Evolutionary conservation across 495 filamentous ascomycete species (phyloP).

Genomic region (Mycothermus thermophilus): DNA sequence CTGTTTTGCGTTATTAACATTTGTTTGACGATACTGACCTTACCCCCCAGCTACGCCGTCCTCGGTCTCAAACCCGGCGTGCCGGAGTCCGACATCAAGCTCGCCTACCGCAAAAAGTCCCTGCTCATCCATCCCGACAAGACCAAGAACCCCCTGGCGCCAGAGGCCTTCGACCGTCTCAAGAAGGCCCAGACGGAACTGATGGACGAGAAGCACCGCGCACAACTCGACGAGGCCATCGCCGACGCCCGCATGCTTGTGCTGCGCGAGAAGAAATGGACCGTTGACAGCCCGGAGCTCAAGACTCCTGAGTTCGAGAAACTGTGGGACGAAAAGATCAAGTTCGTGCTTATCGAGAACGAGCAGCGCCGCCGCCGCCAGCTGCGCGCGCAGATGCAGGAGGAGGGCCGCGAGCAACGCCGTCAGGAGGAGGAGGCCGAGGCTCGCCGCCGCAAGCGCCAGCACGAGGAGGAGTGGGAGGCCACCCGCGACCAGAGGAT

Average conservation of each 20-base stretch:
- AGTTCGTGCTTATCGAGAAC: slow-evolving; percentile 81
- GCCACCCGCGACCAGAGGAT: slow-evolving; percentile 81
- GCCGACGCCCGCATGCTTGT: slow-evolving; percentile 87
- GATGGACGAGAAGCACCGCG: slow-evolving; percentile 85
- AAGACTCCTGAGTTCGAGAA: slow-evolving; percentile 66
- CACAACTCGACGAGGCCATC: slow-evolving; percentile 81
- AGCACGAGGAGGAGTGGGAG: slow-evolving; percentile 90
- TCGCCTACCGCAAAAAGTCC: slow-evolving; percentile 85
- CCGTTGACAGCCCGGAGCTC: slow-evolving; percentile 71
- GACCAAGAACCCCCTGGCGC: slow-evolving; percentile 78
- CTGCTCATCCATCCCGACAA: slow-evolving; percentile 98
- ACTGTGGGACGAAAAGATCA: slow-evolving; percentile 86
- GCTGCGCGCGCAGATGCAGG: slow-evolving; percentile 86
- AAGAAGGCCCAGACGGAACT: slow-evolving; percentile 87
- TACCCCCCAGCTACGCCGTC: slow-evolving; percentile 64
- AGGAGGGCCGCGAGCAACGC: slow-evolving; percentile 84
- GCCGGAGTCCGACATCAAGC: slow-evolving; percentile 90
- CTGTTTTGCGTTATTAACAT: no score
- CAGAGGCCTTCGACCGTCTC: slow-evolving; percentile 91
- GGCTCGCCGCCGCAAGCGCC: slow-evolving; percentile 78
- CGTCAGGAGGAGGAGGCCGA: slow-evolving; percentile 79
- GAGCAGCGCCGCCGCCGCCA: slow-evolving; percentile 74
- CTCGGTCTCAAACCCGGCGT: slow-evolving; percentile 93
- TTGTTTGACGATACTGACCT: no score
- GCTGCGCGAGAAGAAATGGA: slow-evolving; percentile 89